Evolutionary conservation across 441 rosid genomes (phyloP), one percentile per base, ranked within the genome.

Genomic region (Cnidoscolus chayamansa): DNA sequence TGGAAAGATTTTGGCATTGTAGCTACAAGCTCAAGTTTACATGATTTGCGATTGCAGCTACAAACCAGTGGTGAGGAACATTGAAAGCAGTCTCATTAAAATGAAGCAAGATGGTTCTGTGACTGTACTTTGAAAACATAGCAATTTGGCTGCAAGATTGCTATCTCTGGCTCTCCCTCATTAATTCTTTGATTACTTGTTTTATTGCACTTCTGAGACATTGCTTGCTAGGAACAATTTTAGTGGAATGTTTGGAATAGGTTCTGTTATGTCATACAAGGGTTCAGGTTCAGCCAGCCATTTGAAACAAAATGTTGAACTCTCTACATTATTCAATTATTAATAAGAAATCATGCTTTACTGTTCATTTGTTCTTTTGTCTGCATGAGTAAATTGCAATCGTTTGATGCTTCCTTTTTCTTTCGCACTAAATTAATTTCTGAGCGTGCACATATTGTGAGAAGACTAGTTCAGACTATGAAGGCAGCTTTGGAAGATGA

Each of bases 31-130:
- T 16, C 16, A 1, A n/a, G 48, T 30, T 76, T 19, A 68, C 68
- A 30, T 25, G 10, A 25, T 77, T 74, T 51, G 3, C 48, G 25
- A 7, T 69, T 80, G 81, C 96, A 90, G 99, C 69, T 94, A 94
- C 70, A 92, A 86, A 71, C 98, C 99, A 16, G 86, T 92, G 65
- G 84, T 94, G 25, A 82, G 93, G 72, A 92, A 89, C 83, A 89
- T 92, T 1, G 97, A 95, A 80, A 85, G 87, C 81, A 84, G 81
- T 75, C 90, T 90, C 71, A 85, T 95, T 82, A 92, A 87, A 81
- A 87, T 94, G 88, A 94, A 90, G 85, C 95, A 85, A 81, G 99
- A 88, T 55, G 86, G 92, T 56, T 82, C 84, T 0, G 83, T 86
- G 63, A 68, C 82, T 1, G 88, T 81, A 50, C 83, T 81, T 75